Percentiles rank a stretch among this genome's conserved stretches.
Conservation (phyloP, 2,329 filamentous ascomycete species). For the Pseudopyricularia javanii region DNA sequence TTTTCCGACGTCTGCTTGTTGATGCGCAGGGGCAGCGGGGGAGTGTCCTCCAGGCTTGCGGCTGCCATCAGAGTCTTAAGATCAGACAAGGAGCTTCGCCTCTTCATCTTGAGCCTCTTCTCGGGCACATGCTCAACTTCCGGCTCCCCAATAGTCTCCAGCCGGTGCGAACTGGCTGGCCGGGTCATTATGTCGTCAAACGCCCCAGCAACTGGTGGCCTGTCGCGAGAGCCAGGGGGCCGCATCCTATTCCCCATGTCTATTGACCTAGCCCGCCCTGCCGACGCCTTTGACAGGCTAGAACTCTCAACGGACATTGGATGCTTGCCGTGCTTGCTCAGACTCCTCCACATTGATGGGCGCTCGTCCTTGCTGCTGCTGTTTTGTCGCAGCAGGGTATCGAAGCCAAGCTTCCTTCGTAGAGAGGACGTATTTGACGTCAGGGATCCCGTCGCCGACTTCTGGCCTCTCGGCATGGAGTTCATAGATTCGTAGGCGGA, state of each 20-base stretch:
- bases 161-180: conserved; percentile 22
- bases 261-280: conserved; percentile 65
- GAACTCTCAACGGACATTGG: conserved; percentile 45
- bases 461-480: conserved; percentile 41
- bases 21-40: conserved; percentile 35
- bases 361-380: conserved; percentile 56
- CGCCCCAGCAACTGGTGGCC: conserved; percentile 47
- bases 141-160: conserved; percentile 50
- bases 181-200: conserved; percentile 38
- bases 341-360: conserved; percentile 70
- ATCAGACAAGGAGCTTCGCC: conserved; percentile 85
- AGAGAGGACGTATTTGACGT: conserved; percentile 81
- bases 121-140: conserved; percentile 21
- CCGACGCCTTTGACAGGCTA: conserved; percentile 53
- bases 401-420: conserved; percentile 71
- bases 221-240: conserved; percentile 44
- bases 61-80: conserved; percentile 53
- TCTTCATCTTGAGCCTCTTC: conserved; percentile 56
- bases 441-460: conserved; percentile 57
- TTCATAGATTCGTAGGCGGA: conserved; percentile 44
- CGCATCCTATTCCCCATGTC: conserved; percentile 44
- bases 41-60: conserved; percentile 34
- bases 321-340: conserved; percentile 65
- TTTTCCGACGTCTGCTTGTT: conserved; percentile 43
- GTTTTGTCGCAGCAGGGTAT: conserved; percentile 63